Conservation (phyloP, 78 protist species). For the Tieghemostelium lacteum region DNA sequence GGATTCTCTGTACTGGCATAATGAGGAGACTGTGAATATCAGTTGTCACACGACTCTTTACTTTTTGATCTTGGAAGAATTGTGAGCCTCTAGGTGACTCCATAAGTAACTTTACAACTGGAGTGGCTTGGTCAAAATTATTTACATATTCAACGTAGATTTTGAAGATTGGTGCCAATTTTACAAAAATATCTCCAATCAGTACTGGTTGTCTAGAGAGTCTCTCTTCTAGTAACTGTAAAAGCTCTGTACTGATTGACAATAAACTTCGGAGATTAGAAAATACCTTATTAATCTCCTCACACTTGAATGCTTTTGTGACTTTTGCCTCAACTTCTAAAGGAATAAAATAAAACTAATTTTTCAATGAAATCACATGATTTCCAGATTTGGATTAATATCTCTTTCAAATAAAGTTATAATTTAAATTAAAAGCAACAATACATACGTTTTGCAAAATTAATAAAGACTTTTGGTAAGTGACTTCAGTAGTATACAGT, state of each 20-base stretch:
- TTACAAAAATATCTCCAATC: slow-evolving; percentile 73
- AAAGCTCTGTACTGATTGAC: slow-evolving; percentile 13
- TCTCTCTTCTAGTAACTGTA: slow-evolving; percentile 25
- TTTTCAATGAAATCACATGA: background rate
- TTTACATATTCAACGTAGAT: slow-evolving; percentile 72
- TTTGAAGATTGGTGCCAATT: slow-evolving; percentile 72
- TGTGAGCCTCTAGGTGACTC: no score
- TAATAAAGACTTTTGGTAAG: slow-evolving; percentile 60
- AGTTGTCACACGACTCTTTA: slow-evolving; percentile 20
- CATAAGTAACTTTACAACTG: slow-evolving; percentile 22
- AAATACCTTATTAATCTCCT: slow-evolving; percentile 60
- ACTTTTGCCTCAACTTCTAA: slow-evolving; percentile 76
- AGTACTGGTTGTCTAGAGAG: slow-evolving; percentile 14
- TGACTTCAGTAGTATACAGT: slow-evolving; percentile 53
- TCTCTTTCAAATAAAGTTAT: background rate
- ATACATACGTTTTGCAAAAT: slow-evolving; percentile 51
- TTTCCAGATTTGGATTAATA: background rate
- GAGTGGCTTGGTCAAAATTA: slow-evolving; percentile 47
- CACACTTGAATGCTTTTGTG: slow-evolving; percentile 49
- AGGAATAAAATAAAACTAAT: slow-evolving; percentile 65
- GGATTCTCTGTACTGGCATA: slow-evolving; percentile 71
- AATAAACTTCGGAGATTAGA: slow-evolving; percentile 55
- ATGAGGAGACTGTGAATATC: slow-evolving; percentile 50
- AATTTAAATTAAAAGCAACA: background rate
- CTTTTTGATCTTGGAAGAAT: no score